phyloP scores from a whole-genome alignment of 306 rosid species.

The Prunus fruticosa region DNA sequence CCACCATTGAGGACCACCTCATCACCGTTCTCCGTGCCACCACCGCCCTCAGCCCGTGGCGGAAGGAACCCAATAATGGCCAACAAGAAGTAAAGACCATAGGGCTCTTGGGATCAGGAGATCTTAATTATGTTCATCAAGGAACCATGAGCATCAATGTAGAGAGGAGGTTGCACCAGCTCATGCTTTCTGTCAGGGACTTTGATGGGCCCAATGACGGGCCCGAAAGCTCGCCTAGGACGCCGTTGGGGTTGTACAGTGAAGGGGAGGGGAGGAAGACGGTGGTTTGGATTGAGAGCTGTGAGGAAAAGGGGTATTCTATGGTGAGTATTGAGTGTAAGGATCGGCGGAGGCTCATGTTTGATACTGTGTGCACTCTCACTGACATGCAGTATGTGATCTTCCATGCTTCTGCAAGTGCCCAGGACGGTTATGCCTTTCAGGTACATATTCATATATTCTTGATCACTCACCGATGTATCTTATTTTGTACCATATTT shows the following conservation, averaged over 20 bases:
- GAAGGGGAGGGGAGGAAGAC: slow-evolving; percentile 35
- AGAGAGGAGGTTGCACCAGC: slow-evolving; percentile 70
- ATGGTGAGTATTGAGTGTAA: slow-evolving; percentile 55
- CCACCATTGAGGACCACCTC: slow-evolving; percentile 51
- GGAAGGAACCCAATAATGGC: slow-evolving; percentile 10
- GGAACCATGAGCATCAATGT: slow-evolving; percentile 42
- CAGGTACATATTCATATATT: slow-evolving; percentile 38
- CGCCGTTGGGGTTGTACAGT: neutral
- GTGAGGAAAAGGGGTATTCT: slow-evolving; percentile 56
- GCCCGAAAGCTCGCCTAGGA: neutral
- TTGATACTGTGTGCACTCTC: slow-evolving; percentile 75
- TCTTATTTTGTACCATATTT: neutral
- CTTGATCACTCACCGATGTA: neutral
- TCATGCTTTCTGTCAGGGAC: slow-evolving; percentile 52
- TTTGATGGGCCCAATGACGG: slow-evolving; percentile 30
- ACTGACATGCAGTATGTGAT: slow-evolving; percentile 66
- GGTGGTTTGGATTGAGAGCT: slow-evolving; percentile 49
- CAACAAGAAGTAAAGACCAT: slow-evolving; percentile 41
- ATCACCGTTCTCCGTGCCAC: slow-evolving; percentile 49
- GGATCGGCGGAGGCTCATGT: slow-evolving; percentile 73
- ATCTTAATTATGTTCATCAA: slow-evolving; percentile 5
- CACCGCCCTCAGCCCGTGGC: slow-evolving; percentile 13
- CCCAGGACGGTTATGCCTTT: slow-evolving; percentile 40
- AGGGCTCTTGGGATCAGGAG: slow-evolving; percentile 23
- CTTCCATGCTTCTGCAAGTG: slow-evolving; percentile 56